Evolutionary conservation across 2,329 filamentous ascomycete genomes (phyloP), one percentile per base, ranked within the genome.

Genomic region (Colletotrichum eremochloae): DNA sequence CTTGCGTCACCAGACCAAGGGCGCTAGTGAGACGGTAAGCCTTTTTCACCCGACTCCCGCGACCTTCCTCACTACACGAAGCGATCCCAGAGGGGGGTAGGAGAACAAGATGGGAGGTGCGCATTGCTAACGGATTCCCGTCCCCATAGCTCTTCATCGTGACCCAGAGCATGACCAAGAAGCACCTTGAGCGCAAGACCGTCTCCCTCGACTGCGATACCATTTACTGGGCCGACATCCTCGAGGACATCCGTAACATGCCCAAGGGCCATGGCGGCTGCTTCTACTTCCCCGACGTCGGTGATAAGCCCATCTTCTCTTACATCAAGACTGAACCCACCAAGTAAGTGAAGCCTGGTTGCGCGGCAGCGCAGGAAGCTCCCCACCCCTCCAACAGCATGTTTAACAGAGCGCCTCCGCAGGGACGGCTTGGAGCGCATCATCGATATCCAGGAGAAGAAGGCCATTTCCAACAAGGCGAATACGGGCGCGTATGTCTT

Each of bases 171-270:
- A 79, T 79, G 77, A 75, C 74, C n/a, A 75, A 73, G 60, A 74
- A 78, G 60, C 74, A 79, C 53, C 75, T 80, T 58, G 62, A 71
- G 38, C 74, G 77, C 58, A 75, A 74, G 67, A 79, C 77, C 5
- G 75, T 80, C 24, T 79, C 78, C 12, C 76, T 80, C 53, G 78
- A 80, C 68, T 80, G 78, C 73, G 78, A 80, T n/a, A 80, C 78
- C 50, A 79, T 80, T 68, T 79, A 79, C 75, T 80, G 77, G 78
- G 76, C 75, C 50, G 78, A 80, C 48, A 74, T 80, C 40, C 76
- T 80, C 4, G 70, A 75, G 50, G 63, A 77, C 15, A 74, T 76
- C 40, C 76, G 78, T 36, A 69, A 75, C 63, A 77, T 79, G 76
- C 76, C 77, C 18, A 33, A 71, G 29, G 72, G 72, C 55, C 74